Conservation (phyloP, 805 yeast species). For the Ogataea pilisensis region DNA sequence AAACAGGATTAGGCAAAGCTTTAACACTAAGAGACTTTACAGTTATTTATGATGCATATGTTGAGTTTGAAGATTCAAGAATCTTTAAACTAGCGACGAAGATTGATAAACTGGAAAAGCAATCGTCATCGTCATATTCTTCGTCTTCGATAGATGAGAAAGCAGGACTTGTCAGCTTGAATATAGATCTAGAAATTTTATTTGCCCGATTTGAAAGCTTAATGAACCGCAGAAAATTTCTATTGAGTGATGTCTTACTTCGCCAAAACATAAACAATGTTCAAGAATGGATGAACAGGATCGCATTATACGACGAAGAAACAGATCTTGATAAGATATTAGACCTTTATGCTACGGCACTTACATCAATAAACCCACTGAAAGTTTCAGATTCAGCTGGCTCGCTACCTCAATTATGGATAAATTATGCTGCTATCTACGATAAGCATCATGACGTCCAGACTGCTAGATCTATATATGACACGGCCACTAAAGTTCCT, state of each 20-base stretch:
- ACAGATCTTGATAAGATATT: constrained; percentile 41
- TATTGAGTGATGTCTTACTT: constrained; percentile 63
- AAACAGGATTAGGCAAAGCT: constrained; percentile 43
- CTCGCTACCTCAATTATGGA: constrained; percentile 60
- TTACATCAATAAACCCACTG: constrained; percentile 60
- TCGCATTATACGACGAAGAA: constrained; percentile 39
- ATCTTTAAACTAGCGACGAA: constrained; percentile 32
- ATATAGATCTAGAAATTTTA: constrained; percentile 38
- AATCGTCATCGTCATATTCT: background rate
- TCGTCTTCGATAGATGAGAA: too few relatives aligned
- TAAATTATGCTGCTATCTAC: constrained; percentile 61
- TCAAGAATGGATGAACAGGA: constrained; percentile 65
- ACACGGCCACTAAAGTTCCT: constrained; percentile 68
- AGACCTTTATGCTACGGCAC: constrained; percentile 59
- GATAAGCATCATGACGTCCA: constrained; percentile 48
- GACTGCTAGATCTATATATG: constrained; percentile 59
- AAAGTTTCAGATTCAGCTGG: constrained; percentile 37
- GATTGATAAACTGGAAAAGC: constrained; percentile 15
- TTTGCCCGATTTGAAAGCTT: constrained; percentile 50
- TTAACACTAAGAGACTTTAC: constrained; percentile 59
- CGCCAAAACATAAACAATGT: constrained; percentile 60
- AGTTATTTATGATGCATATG: constrained; percentile 54
- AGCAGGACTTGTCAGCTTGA: constrained; percentile 13
- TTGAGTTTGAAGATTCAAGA: constrained; percentile 54
- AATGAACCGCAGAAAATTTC: constrained; percentile 50